Base-by-base conservation (phyloP, 129 eudicot genomes). In the Artemisia argyi region DNA sequence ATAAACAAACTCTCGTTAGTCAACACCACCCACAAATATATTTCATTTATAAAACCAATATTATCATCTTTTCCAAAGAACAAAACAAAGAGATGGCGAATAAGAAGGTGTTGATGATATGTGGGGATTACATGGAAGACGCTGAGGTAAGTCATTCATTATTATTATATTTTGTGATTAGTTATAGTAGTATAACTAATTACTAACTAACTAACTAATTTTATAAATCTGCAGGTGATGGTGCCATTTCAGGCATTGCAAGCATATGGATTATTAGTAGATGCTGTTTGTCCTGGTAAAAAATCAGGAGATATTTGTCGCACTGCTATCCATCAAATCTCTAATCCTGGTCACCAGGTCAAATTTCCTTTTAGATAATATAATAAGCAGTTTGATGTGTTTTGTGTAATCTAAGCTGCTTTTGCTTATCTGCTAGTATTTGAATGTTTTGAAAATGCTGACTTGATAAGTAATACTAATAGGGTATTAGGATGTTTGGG, bases 61-160 rank as follows among this genome's bases (percentile, higher is more conserved):
- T 5, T n/a, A 32, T 32, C 39, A 32, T 0, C 9, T 32, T 28
- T 28, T 28, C 32, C 5, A 49, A 0, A 11, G 1, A 53, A 6
- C 0, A 54, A 54, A 12, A 5, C 15, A 2, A 56, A 26, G 69
- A 7, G n/a, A 78, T 78, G 82, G 84, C 84, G 72, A 77, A 54
- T 59, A 61, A 61, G 66, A 88, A 78, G 67, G 93, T 94, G 2
- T 83, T 94, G 76, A 67, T 94, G 62, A 24, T 94, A 32, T 88
- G 93, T 65, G 99, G 99, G 59, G 99, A 94, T 76, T 94, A 84
- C 86, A 85, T 86, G 87, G 99, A 94, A 81, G 99, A 94, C 65
- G 70, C 81, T 30, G 99, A 94, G 96, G 99, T 92, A 44, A 18
- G 13, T 51, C 2, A 16, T 63, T 20, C 9, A 55, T 77, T 55